Evolutionary conservation across 805 yeast genomes (phyloP).

Genomic region (Ogataea methylovora): DNA sequence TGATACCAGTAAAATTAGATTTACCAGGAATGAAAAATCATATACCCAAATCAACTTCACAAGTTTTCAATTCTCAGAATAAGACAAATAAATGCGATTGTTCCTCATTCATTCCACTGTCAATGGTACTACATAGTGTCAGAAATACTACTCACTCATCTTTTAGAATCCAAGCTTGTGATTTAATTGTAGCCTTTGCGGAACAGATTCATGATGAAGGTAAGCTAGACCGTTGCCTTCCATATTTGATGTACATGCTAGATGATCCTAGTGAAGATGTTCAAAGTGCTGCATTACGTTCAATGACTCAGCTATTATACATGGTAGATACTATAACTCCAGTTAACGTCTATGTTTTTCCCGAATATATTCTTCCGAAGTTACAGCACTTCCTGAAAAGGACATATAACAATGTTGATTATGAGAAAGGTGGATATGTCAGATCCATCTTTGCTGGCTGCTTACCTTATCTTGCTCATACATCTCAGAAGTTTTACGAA

Average conservation of each 20-base stretch:
- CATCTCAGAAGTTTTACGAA: slow-evolving; percentile 57
- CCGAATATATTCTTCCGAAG: slow-evolving; percentile 78
- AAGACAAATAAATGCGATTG: slow-evolving; percentile 25
- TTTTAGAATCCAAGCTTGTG: slow-evolving; percentile 63
- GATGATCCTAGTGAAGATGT: slow-evolving; percentile 64
- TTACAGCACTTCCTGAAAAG: slow-evolving; percentile 36
- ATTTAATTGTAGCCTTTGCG: slow-evolving; percentile 65
- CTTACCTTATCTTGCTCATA: slow-evolving; percentile 62
- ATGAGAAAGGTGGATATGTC: slow-evolving; percentile 29
- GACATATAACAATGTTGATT: slow-evolving; percentile 25
- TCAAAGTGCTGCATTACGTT: slow-evolving; percentile 55
- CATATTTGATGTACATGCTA: slow-evolving; percentile 65
- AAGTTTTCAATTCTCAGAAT: slow-evolving; percentile 11
- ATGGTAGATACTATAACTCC: slow-evolving; percentile 63
- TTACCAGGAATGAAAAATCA: slow-evolving; percentile 48
- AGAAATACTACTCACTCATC: slow-evolving; percentile 54
- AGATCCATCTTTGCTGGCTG: slow-evolving; percentile 66
- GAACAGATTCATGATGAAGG: slow-evolving; percentile 76
- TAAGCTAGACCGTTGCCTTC: slow-evolving; percentile 79
- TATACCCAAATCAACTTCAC: slow-evolving; percentile 29
- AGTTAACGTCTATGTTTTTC: slow-evolving; percentile 66
- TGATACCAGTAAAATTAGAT: slow-evolving; percentile 35
- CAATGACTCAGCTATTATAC: slow-evolving; percentile 59
- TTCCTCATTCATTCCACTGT: slow-evolving; percentile 50
- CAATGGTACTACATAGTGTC: slow-evolving; percentile 50